A percentile compares a stretch with the other conserved stretches of the same genome.
phyloP scores from a whole-genome alignment of 768 basidiomycete genomes.

The Suillus paluster region DNA sequence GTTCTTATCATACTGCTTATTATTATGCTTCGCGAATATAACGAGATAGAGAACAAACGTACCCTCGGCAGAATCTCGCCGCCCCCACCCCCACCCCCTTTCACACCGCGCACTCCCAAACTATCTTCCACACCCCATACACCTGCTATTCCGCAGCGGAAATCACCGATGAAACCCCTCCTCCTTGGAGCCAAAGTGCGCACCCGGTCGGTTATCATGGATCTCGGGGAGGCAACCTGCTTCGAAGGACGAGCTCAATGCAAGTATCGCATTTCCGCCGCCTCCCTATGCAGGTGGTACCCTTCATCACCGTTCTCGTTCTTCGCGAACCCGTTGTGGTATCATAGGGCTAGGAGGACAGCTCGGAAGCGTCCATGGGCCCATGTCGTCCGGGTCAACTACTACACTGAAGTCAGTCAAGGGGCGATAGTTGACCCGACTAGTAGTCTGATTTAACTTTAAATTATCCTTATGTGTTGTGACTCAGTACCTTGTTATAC shows the following conservation, averaged over 20 bases:
- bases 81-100: constrained; percentile 7
- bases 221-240: constrained; percentile 43
- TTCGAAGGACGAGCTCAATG: constrained; percentile 42
- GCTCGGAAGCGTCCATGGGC: constrained; percentile 1
- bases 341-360: neutral
- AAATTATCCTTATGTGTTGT: neutral
- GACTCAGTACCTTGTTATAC: neutral
- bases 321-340: constrained; percentile 6
- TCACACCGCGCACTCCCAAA: constrained; percentile 5
- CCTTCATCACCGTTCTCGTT: constrained; percentile 17
- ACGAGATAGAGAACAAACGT: constrained; percentile 11
- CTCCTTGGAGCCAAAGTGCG: constrained; percentile 34
- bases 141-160: neutral
- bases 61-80: neutral
- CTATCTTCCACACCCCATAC: constrained; percentile 5
- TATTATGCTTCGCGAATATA: constrained; percentile 45
- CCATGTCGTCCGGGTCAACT: constrained; percentile 7
- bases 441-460: neutral
- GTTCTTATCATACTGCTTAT: constrained; percentile 47
- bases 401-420: constrained; percentile 10
- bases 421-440: neutral
- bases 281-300: neutral
- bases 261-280: constrained; percentile 49
- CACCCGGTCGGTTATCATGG: constrained; percentile 38
- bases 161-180: constrained; percentile 17